Conservation (phyloP, 768 basidiomycete genomes). For the Russula dissimulans region DNA sequence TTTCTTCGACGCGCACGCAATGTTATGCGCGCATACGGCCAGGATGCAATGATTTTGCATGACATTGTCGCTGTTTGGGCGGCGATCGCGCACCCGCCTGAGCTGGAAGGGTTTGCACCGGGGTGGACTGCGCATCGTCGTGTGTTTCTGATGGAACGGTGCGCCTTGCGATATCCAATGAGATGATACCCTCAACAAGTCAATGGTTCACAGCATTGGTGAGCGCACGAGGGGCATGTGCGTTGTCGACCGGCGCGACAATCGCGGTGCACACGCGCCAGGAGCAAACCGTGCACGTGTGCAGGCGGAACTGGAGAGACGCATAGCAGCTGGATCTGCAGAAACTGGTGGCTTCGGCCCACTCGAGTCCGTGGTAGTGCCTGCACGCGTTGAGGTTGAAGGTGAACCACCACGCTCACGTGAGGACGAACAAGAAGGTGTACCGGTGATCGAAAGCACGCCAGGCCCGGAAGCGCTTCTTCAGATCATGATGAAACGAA, state of each 20-base stretch:
- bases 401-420: not conserved
- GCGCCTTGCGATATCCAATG: not conserved
- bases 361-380: slow-evolving; percentile 44
- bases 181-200: not conserved
- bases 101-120: slow-evolving; percentile 23
- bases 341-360: slow-evolving; percentile 18
- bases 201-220: slow-evolving; percentile 39
- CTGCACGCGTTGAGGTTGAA: slow-evolving; percentile 47
- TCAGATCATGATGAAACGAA: slow-evolving; percentile 38
- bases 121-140: slow-evolving; percentile 45
- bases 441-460: slow-evolving; percentile 41
- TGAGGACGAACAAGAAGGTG: slow-evolving; percentile 19
- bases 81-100: slow-evolving; percentile 61
- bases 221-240: slow-evolving; percentile 84
- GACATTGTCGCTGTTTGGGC: slow-evolving; percentile 89
- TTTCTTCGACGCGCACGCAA: slow-evolving; percentile 68
- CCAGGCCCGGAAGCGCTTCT: slow-evolving; percentile 53
- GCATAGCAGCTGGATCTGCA: slow-evolving; percentile 22
- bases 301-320: slow-evolving; percentile 42
- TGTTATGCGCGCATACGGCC: slow-evolving; percentile 70
- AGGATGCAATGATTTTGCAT: slow-evolving; percentile 84
- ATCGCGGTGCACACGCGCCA: slow-evolving; percentile 52
- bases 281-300: slow-evolving; percentile 57
- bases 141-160: slow-evolving; percentile 17
- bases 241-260: slow-evolving; percentile 69